Evolutionary conservation across 179 eudicot genomes (phyloP).

Genomic region (Amaranthus tricolor): DNA sequence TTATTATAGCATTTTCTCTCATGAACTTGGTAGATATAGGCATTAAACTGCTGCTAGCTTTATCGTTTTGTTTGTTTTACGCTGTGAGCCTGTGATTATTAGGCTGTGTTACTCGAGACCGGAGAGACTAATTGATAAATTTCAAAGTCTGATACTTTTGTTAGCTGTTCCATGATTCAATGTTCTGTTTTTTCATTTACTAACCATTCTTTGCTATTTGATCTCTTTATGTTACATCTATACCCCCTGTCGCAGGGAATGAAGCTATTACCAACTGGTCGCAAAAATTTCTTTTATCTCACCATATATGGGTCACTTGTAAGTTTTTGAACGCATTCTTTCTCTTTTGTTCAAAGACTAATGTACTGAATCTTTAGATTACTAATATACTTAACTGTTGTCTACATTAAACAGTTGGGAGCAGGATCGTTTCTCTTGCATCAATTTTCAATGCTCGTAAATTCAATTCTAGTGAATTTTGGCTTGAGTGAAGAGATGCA

Average conservation of each 20-base stretch:
- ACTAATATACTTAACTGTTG: neutral
- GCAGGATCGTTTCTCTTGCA: slow-evolving; percentile 76
- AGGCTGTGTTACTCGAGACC: neutral
- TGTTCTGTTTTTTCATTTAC: slow-evolving; percentile 5
- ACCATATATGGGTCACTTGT: slow-evolving; percentile 76
- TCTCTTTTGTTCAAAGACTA: slow-evolving; percentile 12
- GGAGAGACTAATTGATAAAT: neutral
- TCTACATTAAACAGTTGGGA: slow-evolving; percentile 55
- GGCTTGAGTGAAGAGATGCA: slow-evolving; percentile 93
- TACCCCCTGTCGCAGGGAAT: slow-evolving; percentile 55
- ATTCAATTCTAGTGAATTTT: slow-evolving; percentile 76
- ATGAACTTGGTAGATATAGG: neutral
- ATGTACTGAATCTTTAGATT: neutral
- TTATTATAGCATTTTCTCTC: neutral
- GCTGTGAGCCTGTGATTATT: neutral
- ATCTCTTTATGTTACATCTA: slow-evolving; percentile 13
- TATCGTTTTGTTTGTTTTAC: neutral
- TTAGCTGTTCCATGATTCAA: neutral
- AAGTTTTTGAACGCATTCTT: slow-evolving; percentile 24
- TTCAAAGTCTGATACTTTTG: neutral
- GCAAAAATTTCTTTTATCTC: slow-evolving; percentile 73
- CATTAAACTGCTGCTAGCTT: neutral
- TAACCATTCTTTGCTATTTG: slow-evolving; percentile 3
- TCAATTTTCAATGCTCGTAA: slow-evolving; percentile 63
- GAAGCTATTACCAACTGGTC: slow-evolving; percentile 86